Conservation (phyloP, 257 asterid species). For the Solanum microdontum region DNA sequence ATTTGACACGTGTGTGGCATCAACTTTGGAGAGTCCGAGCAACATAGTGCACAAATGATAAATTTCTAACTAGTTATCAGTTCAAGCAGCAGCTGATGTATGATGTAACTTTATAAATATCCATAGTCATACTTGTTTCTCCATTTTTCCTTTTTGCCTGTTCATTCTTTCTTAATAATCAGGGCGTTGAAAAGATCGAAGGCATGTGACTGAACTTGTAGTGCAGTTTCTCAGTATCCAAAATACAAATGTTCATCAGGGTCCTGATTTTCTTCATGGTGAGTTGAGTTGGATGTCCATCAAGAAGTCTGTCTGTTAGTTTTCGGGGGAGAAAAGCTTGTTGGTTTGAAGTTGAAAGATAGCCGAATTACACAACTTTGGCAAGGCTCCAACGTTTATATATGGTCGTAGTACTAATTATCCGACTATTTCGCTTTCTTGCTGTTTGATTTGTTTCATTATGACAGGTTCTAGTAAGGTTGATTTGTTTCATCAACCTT, state of each 20-base stretch:
- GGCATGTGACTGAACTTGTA: not conserved
- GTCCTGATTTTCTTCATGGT: not conserved
- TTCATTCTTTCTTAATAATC: not conserved
- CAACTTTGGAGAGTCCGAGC: not conserved
- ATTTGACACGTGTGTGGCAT: not conserved
- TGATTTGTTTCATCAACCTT: conserved; percentile 1
- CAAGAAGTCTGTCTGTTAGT: not conserved
- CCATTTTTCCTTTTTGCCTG: not conserved
- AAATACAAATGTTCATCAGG: not conserved
- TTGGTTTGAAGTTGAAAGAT: not conserved
- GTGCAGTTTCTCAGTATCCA: conserved; percentile 1
- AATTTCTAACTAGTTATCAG: not conserved
- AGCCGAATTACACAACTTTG: not conserved
- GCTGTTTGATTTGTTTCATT: not conserved
- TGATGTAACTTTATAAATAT: not conserved
- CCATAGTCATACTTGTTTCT: not conserved
- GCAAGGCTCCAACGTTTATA: not conserved
- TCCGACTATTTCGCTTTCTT: not conserved
- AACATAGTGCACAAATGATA: not conserved
- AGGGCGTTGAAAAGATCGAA: conserved; percentile 1
- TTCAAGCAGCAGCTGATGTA: not conserved
- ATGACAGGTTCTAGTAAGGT: not conserved
- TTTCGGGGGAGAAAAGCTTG: conserved; percentile 2
- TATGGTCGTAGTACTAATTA: not conserved
- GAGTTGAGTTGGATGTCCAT: not conserved